These are phyloP conservation scores for Oryza rufipogon DNA, from an alignment of 176 grass and related monocot genomes.

Conservation along the genomic window DNA sequence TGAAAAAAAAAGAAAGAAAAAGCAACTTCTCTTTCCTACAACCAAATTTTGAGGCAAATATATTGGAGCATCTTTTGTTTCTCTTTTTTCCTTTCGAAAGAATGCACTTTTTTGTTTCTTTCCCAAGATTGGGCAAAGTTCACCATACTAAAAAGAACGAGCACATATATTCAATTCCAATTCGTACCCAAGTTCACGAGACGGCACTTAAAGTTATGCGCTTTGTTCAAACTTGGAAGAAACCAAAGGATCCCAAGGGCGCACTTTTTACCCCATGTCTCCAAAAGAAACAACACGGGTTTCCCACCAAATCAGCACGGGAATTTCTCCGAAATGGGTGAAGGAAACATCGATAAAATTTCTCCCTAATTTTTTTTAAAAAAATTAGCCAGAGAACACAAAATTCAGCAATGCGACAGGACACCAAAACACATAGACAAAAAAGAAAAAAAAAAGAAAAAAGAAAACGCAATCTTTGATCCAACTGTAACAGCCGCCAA, in stretches of 20 bases:
- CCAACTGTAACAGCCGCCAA: not conserved
- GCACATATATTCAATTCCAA: not conserved
- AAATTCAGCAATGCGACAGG: slow-evolving; percentile 15
- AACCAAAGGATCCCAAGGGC: not conserved
- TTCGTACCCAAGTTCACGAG: not conserved
- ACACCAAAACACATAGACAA: not conserved
- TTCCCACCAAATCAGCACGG: slow-evolving; percentile 28
- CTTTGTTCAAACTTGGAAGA: not conserved
- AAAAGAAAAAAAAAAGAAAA: no score
- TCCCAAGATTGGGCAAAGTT: not conserved
- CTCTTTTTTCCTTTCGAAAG: not conserved
- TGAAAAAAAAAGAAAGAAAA: not conserved
- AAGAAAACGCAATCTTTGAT: not conserved
- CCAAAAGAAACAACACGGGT: not conserved
- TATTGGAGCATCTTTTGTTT: slow-evolving; percentile 3
- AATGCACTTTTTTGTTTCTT: not conserved
- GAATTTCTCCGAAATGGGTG: not conserved
- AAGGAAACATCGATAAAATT: not conserved
- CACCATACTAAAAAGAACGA: not conserved
- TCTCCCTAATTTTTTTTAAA: not conserved
- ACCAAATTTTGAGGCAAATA: slow-evolving; percentile 4
- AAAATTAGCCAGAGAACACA: not conserved
- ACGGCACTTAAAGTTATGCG: not conserved
- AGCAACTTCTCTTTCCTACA: not conserved
- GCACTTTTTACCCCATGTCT: not conserved